These are phyloP conservation scores for Aspergillus sclerotiicarbonarius DNA, from an alignment of 495 filamentous ascomycete genomes.

Conservation along the genomic window DNA sequence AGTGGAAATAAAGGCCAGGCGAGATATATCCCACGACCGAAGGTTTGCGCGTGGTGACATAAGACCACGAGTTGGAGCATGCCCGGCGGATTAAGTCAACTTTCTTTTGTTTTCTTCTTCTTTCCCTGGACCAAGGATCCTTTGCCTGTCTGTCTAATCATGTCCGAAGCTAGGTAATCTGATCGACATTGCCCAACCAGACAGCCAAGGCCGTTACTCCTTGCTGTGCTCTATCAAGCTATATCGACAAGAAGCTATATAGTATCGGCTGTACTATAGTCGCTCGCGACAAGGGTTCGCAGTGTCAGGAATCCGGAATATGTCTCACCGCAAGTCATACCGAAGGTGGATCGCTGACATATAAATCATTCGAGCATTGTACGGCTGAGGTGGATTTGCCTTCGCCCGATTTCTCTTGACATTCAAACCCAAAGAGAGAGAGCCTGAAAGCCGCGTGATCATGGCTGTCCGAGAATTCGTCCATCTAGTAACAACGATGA, in stretches of 20 bases:
- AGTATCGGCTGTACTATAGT: slow-evolving; percentile 58
- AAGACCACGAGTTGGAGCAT: slow-evolving; percentile 27
- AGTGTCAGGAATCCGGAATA: slow-evolving; percentile 23
- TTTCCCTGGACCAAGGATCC: slow-evolving; percentile 32
- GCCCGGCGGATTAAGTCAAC: slow-evolving; percentile 46
- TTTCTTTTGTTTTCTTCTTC: slow-evolving; percentile 34
- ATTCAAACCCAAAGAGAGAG: slow-evolving; percentile 2
- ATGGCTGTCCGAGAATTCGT: slow-evolving; percentile 13
- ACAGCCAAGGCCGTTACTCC: slow-evolving; percentile 47
- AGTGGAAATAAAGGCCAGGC: slow-evolving; percentile 22
- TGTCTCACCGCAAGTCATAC: slow-evolving; percentile 19
- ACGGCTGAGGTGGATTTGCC: slow-evolving; percentile 6
- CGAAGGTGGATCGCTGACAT: slow-evolving; percentile 19
- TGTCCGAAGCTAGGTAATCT: slow-evolving; percentile 49
- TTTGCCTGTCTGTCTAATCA: slow-evolving; percentile 43
- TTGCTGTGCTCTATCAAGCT: slow-evolving; percentile 64
- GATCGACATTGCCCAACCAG: slow-evolving; percentile 35
- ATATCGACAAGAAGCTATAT: slow-evolving; percentile 67
- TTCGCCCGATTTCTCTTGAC: slow-evolving; percentile 12
- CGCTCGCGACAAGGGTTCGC: slow-evolving; percentile 35
- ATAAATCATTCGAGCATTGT: slow-evolving; percentile 14
- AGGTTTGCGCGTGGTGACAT: slow-evolving; percentile 18
- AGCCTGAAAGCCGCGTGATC: slow-evolving; percentile 8
- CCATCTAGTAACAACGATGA: slow-evolving; percentile 15
- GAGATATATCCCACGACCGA: slow-evolving; percentile 18